Evolutionary conservation across 2,329 filamentous ascomycete genomes (phyloP).

Genomic region (Phoma sp.): DNA sequence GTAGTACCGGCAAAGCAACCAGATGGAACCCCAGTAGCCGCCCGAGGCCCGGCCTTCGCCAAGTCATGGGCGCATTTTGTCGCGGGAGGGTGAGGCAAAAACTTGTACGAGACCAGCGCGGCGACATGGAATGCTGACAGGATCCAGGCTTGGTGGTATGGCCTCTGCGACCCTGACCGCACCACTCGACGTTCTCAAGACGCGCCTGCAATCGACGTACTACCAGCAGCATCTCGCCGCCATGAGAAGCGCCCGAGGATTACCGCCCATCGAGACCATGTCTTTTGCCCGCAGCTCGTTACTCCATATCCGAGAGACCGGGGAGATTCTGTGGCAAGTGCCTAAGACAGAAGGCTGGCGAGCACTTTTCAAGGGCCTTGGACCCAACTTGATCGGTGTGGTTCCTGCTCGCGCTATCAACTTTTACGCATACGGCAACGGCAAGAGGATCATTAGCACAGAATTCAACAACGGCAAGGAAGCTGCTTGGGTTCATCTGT

Average conservation of each 20-base stretch:
- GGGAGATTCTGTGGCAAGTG: slow-evolving; percentile 83
- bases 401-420: slow-evolving; percentile 90
- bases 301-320: slow-evolving; percentile 82
- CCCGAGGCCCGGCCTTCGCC: slow-evolving; percentile 53
- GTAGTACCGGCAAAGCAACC: slow-evolving; percentile 55
- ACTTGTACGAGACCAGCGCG: neutral
- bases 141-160: slow-evolving; percentile 81
- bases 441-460: slow-evolving; percentile 80
- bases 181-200: slow-evolving; percentile 92
- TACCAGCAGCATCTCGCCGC: slow-evolving; percentile 84
- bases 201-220: slow-evolving; percentile 90
- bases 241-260: slow-evolving; percentile 65
- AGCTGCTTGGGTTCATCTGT: slow-evolving; percentile 77
- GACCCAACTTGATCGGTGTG: slow-evolving; percentile 87
- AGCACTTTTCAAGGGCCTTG: slow-evolving; percentile 90
- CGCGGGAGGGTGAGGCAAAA: slow-evolving; percentile 74
- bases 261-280: slow-evolving; percentile 62
- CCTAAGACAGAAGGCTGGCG: slow-evolving; percentile 82
- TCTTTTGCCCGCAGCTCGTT: slow-evolving; percentile 69
- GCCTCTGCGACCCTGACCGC: slow-evolving; percentile 91
- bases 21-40: slow-evolving; percentile 48
- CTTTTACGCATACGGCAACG: slow-evolving; percentile 92
- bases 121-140: slow-evolving; percentile 37
- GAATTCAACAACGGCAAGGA: slow-evolving; percentile 74
- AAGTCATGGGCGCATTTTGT: slow-evolving; percentile 93